Conservation (phyloP, 306 rosid species). For the Quercus cerris region DNA sequence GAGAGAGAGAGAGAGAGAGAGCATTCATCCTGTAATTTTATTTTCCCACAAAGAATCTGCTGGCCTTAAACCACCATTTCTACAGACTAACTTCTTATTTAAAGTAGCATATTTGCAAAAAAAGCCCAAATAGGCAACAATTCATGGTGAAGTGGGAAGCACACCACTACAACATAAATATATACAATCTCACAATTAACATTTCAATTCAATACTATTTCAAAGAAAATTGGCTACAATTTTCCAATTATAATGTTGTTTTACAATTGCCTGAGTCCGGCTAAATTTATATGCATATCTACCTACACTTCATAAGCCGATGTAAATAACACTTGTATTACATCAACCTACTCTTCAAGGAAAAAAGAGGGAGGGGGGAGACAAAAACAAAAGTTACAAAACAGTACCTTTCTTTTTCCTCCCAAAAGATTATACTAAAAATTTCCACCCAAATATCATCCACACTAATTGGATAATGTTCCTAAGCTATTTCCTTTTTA, state of each 20-base stretch:
- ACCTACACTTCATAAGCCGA: not conserved
- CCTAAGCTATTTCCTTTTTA: conserved; percentile 29
- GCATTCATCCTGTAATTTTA: no score
- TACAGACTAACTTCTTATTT: no score
- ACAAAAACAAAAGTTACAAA: not conserved
- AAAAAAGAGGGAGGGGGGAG: no score
- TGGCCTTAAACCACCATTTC: no score
- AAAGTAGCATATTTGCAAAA: no score
- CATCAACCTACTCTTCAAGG: not conserved
- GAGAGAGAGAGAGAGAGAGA: no score
- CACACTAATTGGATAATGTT: conserved; percentile 14
- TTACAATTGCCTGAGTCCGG: conserved; percentile 28
- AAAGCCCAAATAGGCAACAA: no score
- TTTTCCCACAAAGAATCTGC: no score
- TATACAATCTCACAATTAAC: not conserved
- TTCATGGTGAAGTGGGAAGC: not conserved
- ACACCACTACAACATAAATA: no score
- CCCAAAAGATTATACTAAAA: conserved; percentile 1
- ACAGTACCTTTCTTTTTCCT: not conserved
- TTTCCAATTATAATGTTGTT: conserved; percentile 28
- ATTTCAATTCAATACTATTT: not conserved
- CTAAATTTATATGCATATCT: conserved; percentile 6
- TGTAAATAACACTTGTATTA: not conserved
- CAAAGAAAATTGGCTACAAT: not conserved
- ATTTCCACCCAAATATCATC: not conserved